Percentiles rank a stretch among this genome's conserved stretches.
These are phyloP conservation scores for Lanzia echinophila DNA, from an alignment of 2,329 filamentous ascomycete species.

Conservation along the genomic window DNA sequence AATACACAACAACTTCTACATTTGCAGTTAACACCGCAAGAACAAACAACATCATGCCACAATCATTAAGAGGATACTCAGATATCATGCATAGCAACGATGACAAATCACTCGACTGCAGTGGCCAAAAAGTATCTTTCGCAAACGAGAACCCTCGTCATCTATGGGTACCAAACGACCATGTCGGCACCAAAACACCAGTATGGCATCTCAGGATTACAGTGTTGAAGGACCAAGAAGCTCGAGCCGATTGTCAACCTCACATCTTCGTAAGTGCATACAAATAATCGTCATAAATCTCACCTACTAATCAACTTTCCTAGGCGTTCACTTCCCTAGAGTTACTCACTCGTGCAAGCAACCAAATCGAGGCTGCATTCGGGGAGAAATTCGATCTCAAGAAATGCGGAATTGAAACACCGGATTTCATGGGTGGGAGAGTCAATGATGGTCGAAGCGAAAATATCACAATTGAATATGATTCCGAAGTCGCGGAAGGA, in stretches of 20 bases:
- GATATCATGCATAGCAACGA: conserved; percentile 5
- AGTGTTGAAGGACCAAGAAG: conserved; percentile 22
- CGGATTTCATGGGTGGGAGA: conserved; percentile 22
- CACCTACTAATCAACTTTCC: not conserved
- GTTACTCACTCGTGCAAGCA: conserved; percentile 19
- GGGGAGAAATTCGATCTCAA: conserved; percentile 17
- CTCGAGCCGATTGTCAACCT: conserved; percentile 18
- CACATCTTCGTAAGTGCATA: conserved; percentile 19
- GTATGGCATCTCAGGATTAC: conserved; percentile 21
- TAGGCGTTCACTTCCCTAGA: conserved; percentile 23
- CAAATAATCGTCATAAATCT: not conserved
- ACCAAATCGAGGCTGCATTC: conserved; percentile 22
- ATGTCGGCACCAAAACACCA: conserved; percentile 8
- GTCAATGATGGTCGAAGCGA: conserved; percentile 23
- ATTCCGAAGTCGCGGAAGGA: conserved; percentile 14
- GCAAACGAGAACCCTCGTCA: conserved; percentile 15
- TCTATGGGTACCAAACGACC: conserved; percentile 17
- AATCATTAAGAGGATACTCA: conserved; percentile 2
- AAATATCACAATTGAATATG: conserved; percentile 24
- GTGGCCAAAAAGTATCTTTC: conserved; percentile 17
- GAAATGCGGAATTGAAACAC: conserved; percentile 21
- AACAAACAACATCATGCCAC: not conserved
- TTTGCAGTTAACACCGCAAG: not conserved
- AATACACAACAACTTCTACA: not conserved
- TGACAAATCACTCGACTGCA: conserved; percentile 7